Base-by-base conservation (phyloP, 2,329 filamentous ascomycete genomes). In the Nigrospora oryzae region DNA sequence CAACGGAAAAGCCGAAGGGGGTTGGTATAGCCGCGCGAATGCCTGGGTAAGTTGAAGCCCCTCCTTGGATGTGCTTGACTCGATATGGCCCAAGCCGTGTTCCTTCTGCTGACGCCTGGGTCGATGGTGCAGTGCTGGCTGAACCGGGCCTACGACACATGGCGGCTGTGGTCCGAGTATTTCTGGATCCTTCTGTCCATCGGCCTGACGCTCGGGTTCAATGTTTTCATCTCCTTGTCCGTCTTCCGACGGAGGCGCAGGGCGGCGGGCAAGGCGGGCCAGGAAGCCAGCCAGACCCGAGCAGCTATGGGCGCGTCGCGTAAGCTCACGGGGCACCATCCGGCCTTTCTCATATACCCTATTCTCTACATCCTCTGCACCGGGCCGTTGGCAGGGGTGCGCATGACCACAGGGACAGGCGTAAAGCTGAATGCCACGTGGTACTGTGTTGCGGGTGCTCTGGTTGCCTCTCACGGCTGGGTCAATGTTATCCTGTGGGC, bases 1-100 rank as follows among this genome's bases (percentile, higher is more conserved):
- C 1, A 69, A 73, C 33, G 69, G 73, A 2, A 62, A 54, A 4
- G 54, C 56, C 0, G 53, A 45, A 5, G 79, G 39, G 2, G 39
- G 39, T 5, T 41, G 39, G 40, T 42, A 16, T n/a, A 2, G 16
- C 10, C 35, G 32, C 32, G 28, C 32, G 5, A 35, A 42, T 30
- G 40, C 32, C 14, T 42, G 40, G 33, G 40, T 36, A 42, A 42
- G 40, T 35, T 56, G 49, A 56, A 52, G 53, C 3, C 11, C 15
- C n/a, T 8, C 6, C 15, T 3, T 34, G 15, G 0, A 8, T 10
- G 16, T 28, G 19, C 28, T 7, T 15, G 23, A 4, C 4, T 34
- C 17, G 7, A 14, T 16, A 15, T 16, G 4, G 16, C 34, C 5
- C 15, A 36, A 16, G 30, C 4, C 13, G 23, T 11, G 19, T 14